Base-by-base conservation (phyloP, 1,139 yeast species). In the Arxiozyma telluris region DNA sequence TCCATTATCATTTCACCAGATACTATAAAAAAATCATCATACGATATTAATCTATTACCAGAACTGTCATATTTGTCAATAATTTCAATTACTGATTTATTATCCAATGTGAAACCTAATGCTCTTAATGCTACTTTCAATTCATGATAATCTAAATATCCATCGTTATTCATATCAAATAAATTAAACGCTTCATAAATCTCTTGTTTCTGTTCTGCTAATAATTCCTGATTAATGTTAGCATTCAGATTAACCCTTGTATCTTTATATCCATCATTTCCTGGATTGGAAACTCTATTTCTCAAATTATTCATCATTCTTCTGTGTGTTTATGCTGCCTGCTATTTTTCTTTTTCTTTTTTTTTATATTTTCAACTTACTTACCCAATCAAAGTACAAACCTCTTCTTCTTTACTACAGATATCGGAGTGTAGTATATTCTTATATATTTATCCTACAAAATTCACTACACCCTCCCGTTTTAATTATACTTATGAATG, bases 141-240 rank as follows among this genome's bases (percentile, higher is more conserved):
- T 65, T 93, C 98, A 64, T 93, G 98, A 67, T 87, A 93, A 66
- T 93, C 98, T 57, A 94, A 76, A 58, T 78, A 80, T 17, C 96
- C 96, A 68, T 93, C 98, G 55, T 83, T 84, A 68, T 93, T 89
- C 84, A 89, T 85, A 65, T 93, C 98, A 69, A 94, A 94, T 47
- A 93, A 76, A 51, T 87, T 81, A 68, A 94, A 94, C 60, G 98
- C 98, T 67, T 93, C 98, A 58, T 91, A 76, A 61, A 93, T 90
- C 67, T 93, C 98, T 64, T 87, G 94, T 61, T 85, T 84, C 68
- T 93, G 97, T 64, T 91, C 98, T 53, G 88, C 91, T 51, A 90
- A 76, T 53, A 91, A 75, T 63, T 89, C 59, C 15, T 54, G 50
- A 11, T 54, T 48, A 17, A 47, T 18, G 18, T 41, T 47, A 5